phyloP scores from a whole-genome alignment of 139 green algal species.

The Chlamydomonas urium region DNA sequence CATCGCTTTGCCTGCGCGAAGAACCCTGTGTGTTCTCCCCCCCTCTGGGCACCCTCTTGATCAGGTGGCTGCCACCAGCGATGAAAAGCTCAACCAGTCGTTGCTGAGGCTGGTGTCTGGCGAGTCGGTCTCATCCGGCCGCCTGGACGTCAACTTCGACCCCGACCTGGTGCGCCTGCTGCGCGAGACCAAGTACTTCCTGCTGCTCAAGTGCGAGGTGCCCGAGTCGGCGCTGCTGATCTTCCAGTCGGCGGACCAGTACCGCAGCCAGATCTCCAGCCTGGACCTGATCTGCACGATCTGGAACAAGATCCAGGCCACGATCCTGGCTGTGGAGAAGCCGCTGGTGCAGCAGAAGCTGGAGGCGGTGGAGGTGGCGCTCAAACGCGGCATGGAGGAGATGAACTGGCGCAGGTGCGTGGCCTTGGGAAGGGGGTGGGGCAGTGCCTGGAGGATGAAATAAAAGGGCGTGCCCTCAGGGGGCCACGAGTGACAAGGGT shows the following conservation, averaged over 20 bases:
- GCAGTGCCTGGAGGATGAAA: too few species aligned
- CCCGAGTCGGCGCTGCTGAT: conserved; percentile 3
- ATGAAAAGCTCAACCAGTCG: conserved; percentile 79
- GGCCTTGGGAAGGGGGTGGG: too few species aligned
- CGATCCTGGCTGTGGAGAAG: conserved; percentile 74
- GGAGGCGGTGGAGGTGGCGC: conserved; percentile 48
- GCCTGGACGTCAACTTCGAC: conserved; percentile 85
- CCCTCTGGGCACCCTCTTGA: too few species aligned
- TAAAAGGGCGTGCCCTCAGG: too few species aligned
- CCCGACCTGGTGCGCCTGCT: conserved; percentile 76
- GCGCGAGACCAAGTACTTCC: conserved; percentile 86
- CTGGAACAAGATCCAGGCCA: conserved; percentile 77
- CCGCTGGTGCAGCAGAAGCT: conserved; percentile 79
- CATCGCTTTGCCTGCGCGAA: too few species aligned
- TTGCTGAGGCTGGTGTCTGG: conserved; percentile 48
- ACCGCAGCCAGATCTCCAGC: conserved; percentile 67
- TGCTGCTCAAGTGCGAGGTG: conserved; percentile 56
- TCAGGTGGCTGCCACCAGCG: conserved; percentile 56
- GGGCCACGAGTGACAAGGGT: too few species aligned
- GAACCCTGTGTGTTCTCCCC: too few species aligned
- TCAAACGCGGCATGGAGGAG: conserved; percentile 54
- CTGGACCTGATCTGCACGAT: conserved; percentile 77
- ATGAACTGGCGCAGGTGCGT: conserved; percentile 11
- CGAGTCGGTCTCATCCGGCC: background rate
- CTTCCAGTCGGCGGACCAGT: conserved; percentile 8